Percentiles rank a stretch among this genome's conserved stretches.
Conservation (phyloP, 2,329 filamentous ascomycete genomes). For the Phyllosticta citribraziliensis region DNA sequence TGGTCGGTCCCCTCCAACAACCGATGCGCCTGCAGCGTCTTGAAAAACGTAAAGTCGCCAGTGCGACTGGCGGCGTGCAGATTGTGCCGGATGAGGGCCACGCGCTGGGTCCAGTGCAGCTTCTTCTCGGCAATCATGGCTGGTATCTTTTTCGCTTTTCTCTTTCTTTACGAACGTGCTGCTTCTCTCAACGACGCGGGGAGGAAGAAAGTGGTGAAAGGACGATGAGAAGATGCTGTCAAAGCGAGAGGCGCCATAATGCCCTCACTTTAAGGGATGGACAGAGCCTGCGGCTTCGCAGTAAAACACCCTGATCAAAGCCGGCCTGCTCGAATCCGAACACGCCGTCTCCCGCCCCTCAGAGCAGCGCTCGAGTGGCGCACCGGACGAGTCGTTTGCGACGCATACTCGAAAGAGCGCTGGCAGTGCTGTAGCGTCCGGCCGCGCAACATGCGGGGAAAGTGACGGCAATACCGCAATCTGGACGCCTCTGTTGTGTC, state of each 20-base stretch:
- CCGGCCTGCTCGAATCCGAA: neutral
- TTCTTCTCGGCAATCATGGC: constrained; percentile 16
- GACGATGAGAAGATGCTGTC: neutral
- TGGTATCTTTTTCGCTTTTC: neutral
- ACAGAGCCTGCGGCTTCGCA: constrained; percentile 1
- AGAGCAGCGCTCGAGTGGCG: neutral
- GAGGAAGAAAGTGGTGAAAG: neutral
- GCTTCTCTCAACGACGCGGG: neutral
- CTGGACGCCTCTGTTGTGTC: neutral
- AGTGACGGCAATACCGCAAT: constrained; percentile 1
- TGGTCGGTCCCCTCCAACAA: constrained; percentile 37
- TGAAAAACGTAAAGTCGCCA: constrained; percentile 39
- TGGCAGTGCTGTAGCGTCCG: neutral
- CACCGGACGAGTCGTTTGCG: neutral
- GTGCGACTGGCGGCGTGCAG: constrained; percentile 34
- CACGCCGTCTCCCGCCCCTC: neutral
- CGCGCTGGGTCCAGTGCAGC: constrained; percentile 37
- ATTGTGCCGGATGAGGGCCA: constrained; percentile 36
- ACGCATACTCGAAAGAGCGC: neutral
- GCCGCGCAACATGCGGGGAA: neutral
- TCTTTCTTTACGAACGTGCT: neutral
- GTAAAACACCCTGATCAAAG: neutral
- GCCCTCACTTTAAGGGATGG: neutral
- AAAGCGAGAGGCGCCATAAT: neutral
- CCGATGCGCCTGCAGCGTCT: constrained; percentile 34